These are phyloP conservation scores for Volvox carteri DNA, from an alignment of 163 green algal genomes.

Conservation along the genomic window DNA sequence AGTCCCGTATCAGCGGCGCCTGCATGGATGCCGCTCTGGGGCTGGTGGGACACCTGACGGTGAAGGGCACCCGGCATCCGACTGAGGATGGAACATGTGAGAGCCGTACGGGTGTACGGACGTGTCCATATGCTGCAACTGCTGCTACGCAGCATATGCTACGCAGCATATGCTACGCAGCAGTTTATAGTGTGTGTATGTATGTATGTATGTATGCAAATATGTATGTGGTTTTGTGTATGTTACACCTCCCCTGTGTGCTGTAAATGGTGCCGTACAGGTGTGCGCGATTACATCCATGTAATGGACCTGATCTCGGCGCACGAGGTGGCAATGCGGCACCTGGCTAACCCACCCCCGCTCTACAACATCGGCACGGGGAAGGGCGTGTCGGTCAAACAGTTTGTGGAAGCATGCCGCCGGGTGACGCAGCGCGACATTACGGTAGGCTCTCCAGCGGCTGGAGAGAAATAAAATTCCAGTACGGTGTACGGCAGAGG, in stretches of 20 bases:
- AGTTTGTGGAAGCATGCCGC: slow-evolving; percentile 82
- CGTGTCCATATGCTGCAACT: too few relatives aligned
- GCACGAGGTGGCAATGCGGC: slow-evolving; percentile 63
- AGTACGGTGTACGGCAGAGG: too few relatives aligned
- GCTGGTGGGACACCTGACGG: slow-evolving; percentile 66
- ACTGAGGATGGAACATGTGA: slow-evolving; percentile 70
- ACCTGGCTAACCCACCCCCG: slow-evolving; percentile 69
- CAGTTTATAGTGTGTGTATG: too few relatives aligned
- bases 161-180: too few relatives aligned
- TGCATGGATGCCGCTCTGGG: slow-evolving; percentile 85
- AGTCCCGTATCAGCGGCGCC: slow-evolving; percentile 80
- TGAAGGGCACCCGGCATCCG: slow-evolving; percentile 73
- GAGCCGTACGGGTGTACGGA: neutral
- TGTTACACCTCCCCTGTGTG: too few relatives aligned
- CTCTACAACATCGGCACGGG: slow-evolving; percentile 86
- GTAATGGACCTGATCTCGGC: slow-evolving; percentile 75
- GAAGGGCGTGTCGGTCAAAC: slow-evolving; percentile 68
- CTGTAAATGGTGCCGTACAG: too few relatives aligned
- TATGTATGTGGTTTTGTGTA: too few relatives aligned
- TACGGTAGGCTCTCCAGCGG: slow-evolving; percentile 59
- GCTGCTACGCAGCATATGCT: too few relatives aligned
- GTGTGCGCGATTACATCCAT: slow-evolving; percentile 79
- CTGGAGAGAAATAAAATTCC: too few relatives aligned
- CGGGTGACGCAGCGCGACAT: slow-evolving; percentile 69
- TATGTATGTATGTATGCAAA: too few relatives aligned